Base-by-base conservation (phyloP, 352 stramenopile genomes). In the Globisporangium apiculatum region DNA sequence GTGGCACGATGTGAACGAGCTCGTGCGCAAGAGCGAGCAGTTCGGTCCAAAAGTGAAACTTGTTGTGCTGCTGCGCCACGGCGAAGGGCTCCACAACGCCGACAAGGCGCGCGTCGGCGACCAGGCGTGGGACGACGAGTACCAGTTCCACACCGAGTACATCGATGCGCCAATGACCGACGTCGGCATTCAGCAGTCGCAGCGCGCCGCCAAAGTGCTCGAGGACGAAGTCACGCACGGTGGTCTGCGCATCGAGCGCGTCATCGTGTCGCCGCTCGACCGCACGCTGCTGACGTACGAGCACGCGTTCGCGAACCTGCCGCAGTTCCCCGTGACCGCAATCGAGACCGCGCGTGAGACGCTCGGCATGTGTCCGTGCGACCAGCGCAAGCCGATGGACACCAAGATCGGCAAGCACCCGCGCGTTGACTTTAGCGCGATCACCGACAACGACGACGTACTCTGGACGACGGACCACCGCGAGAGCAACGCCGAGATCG, bases 201-300 rank as follows among this genome's bases (percentile, higher is more conserved):
- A 61, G 41, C 37, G 1, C 18, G 56, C 56, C 10, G 56, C 48
- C 2, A 17, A 37, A 7, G 38, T 56, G 18, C 56, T 61, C 12
- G 56, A 61, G 41, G 48, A 61, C 12, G 38, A 61, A 42, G 15
- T 61, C 18, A 2, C 40, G 1, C 12, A 17, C 15, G 40, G 48
- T 2, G 48, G 48, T 0, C 8, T 61, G 41, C 38, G n/a, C 41
- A 47, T 90, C 17, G 71, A 90, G 60, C 68, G 68, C 17, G 64
- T 90, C 10, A 71, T 87, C 52, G 77, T 90, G 41, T 90, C 76
- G 24, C 79, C 79, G 41, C 62, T 90, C 35, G 79, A 86, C 51
- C 76, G 79, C 35, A 90, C 79, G 49, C 58, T 90, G 12, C 58
- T 84, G 55, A 90, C 79, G 24, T 86, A 79, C 55, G 66, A 73